Percentiles rank a stretch among this genome's conserved stretches.
phyloP scores from a whole-genome alignment of 305 asterid genomes.

The Fraxinus latifolia region DNA sequence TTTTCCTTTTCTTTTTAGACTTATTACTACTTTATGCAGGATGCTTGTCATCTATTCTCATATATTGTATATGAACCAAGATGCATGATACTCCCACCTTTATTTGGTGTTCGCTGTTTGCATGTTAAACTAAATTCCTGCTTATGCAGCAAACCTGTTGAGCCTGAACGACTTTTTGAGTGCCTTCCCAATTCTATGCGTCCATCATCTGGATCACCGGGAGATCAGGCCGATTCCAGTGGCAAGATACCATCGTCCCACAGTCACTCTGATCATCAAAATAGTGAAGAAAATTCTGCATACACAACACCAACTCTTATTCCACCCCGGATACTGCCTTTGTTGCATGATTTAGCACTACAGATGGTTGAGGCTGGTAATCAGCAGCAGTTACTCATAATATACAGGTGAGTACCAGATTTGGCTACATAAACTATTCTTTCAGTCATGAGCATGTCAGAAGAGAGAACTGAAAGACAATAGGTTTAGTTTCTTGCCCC shows the following conservation, averaged over 20 bases:
- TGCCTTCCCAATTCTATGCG: conserved; percentile 97
- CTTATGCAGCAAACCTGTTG: conserved; percentile 82
- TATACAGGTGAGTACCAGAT: conserved; percentile 58
- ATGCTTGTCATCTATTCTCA: conserved; percentile 5
- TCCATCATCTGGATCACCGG: conserved; percentile 87
- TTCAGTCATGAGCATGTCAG: conserved; percentile 6
- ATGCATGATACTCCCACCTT: not conserved
- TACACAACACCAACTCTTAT: conserved; percentile 84
- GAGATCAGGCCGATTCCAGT: conserved; percentile 43
- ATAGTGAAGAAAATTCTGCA: conserved; percentile 55
- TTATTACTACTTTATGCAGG: conserved; percentile 12
- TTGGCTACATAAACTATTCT: not conserved
- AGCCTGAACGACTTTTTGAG: conserved; percentile 95
- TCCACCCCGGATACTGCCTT: conserved; percentile 80
- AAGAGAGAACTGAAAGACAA: not conserved
- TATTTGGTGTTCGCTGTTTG: conserved; percentile 9
- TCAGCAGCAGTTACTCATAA: conserved; percentile 69
- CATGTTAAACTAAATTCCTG: conserved; percentile 13
- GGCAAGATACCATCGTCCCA: conserved; percentile 65
- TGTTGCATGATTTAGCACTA: conserved; percentile 83
- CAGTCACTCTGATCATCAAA: conserved; percentile 64
- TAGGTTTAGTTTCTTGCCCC: not conserved
- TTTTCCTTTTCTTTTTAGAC: conserved; percentile 6
- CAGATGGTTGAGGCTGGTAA: conserved; percentile 96
- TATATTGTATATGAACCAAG: conserved; percentile 7